These are phyloP conservation scores for Ustilago cynodontis DNA, from an alignment of 1,284 basidiomycete genomes.

Conservation along the genomic window DNA sequence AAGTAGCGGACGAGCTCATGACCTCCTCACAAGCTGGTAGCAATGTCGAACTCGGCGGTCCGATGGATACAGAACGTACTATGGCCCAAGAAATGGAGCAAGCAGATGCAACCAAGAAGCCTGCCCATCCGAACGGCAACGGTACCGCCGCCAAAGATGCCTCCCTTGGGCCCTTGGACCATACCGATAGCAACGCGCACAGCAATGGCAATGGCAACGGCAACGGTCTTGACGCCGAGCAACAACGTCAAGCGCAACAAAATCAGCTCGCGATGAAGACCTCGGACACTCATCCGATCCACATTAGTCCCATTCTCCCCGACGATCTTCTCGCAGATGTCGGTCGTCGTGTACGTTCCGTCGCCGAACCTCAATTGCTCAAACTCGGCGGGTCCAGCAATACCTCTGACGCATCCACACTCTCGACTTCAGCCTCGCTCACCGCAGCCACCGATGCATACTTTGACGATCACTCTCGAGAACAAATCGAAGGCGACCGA, in stretches of 20 bases:
- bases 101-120: conserved; percentile 35
- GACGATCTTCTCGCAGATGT: conserved; percentile 45
- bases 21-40: conserved; percentile 34
- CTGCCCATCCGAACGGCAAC: conserved; percentile 25
- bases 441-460: conserved; percentile 15
- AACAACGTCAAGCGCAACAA: conserved; percentile 27
- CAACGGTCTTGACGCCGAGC: not conserved
- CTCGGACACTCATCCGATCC: conserved; percentile 66
- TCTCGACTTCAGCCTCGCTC: not conserved
- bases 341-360: conserved; percentile 36
- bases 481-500: conserved; percentile 52
- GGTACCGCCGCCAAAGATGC: conserved; percentile 8
- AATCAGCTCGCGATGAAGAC: conserved; percentile 61
- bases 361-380: conserved; percentile 30
- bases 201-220: not conserved
- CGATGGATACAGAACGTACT: conserved; percentile 41
- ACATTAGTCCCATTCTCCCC: conserved; percentile 61
- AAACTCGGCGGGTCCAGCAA: conserved; percentile 6
- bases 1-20: conserved; percentile 23
- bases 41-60: conserved; percentile 45
- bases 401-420: not conserved
- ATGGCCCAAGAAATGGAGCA: conserved; percentile 54
- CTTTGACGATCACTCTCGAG: conserved; percentile 33
- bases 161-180: conserved; percentile 23
- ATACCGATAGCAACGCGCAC: conserved; percentile 1